These are phyloP conservation scores for Argentina anserina DNA, from an alignment of 306 rosid species.

Conservation along the genomic window DNA sequence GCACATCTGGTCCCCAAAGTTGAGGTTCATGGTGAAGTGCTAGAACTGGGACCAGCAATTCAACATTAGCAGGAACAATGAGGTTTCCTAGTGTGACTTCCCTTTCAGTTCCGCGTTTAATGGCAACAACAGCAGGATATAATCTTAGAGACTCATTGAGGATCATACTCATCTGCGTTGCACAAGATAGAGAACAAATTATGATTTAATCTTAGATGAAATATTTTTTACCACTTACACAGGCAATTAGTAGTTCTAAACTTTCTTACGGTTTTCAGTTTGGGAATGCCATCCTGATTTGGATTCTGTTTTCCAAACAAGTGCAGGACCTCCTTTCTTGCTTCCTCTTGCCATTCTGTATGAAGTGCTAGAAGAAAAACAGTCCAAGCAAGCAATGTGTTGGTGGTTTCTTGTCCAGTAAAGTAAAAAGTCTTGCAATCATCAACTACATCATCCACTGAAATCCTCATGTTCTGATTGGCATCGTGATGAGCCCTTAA, in stretches of 20 bases:
- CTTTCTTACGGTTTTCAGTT: slow-evolving; percentile 19
- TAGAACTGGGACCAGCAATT: background rate
- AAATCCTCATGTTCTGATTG: slow-evolving; percentile 16
- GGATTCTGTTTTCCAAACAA: slow-evolving; percentile 21
- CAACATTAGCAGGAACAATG: slow-evolving; percentile 11
- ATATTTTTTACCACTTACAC: background rate
- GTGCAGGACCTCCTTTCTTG: slow-evolving; percentile 27
- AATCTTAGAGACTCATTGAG: slow-evolving; percentile 30
- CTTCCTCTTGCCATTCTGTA: slow-evolving; percentile 37
- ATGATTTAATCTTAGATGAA: background rate
- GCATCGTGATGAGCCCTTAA: slow-evolving; percentile 27
- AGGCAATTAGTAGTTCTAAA: background rate
- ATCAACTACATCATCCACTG: slow-evolving; percentile 21
- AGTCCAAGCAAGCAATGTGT: slow-evolving; percentile 28
- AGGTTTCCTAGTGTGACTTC: slow-evolving; percentile 7
- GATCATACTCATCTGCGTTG: slow-evolving; percentile 30
- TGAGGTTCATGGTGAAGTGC: slow-evolving; percentile 20
- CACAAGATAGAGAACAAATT: background rate
- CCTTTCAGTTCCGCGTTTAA: background rate
- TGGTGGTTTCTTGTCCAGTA: slow-evolving; percentile 33
- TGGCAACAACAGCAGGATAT: background rate
- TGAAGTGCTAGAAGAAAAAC: slow-evolving; percentile 27
- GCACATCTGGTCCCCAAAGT: slow-evolving; percentile 19
- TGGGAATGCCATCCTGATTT: slow-evolving; percentile 18
- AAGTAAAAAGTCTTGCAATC: slow-evolving; percentile 35